Base-by-base conservation (phyloP, 306 rosid species). In the Hippophae tibetana region DNA sequence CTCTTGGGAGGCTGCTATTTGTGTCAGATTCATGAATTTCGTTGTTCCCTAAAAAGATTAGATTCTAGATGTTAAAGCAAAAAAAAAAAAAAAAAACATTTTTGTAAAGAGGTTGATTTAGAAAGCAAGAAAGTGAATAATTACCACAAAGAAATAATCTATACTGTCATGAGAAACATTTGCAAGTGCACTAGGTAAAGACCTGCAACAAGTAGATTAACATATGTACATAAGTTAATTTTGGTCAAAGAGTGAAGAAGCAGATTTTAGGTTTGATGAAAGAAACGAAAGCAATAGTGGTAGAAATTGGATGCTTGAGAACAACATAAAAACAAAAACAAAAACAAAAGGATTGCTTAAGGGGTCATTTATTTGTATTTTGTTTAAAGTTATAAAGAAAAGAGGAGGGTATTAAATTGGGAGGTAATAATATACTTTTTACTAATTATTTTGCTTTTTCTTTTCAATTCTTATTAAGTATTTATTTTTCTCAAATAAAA, bases 151-250 rank as follows among this genome's bases (percentile, higher is more conserved):
- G 38, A 76, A 50, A 43, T 76, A 45, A 60, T 76, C 84, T 68
- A 58, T 80, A 65, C 79, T 60, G 74, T 48, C 66, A 54, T 66
- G 75, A 50, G 98, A 81, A 67, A 78, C 82, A 72, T 92, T 87
- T 63, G 82, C 68, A 18, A 78, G 80, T 8, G 58, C 60, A 57
- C 81, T 68, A 62, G 75, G 52, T n/a, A 81, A 18, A 7, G 86
- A 89, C 82, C 97, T 89, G 68, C 66, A 82, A 57, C 46, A 54
- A 57, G 13, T 13, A 23, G 42, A 13, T 31, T 31, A 31, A 31
- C 38, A 31, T 31, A 31, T 2, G 5, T 31, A 31, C 38, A 2
- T 4, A 31, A 31, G 4, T 31, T 31, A 31, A 31, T 31, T 31
- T 31, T 31, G 3, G 23, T 18, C 1, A 18, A 18, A 18, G 23